Percentiles rank a stretch among this genome's conserved stretches.
Conservation (phyloP, 345 rosid genomes). For the Citrus inodora region DNA sequence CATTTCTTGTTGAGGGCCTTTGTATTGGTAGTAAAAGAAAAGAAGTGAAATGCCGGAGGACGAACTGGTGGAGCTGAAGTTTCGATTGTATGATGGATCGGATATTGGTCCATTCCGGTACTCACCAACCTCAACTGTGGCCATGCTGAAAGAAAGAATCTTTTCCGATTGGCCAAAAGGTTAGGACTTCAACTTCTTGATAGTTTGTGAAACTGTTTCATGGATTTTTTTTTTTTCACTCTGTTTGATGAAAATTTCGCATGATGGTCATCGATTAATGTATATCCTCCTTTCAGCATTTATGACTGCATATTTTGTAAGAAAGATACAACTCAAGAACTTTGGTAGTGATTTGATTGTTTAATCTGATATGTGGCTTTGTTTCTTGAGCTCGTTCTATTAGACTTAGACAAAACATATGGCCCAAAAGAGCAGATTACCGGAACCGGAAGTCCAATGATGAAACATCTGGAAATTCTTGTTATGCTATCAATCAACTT, state of each 20-base stretch:
- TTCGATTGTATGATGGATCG: slow-evolving; percentile 87
- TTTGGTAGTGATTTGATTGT: not conserved
- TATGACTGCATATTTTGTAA: not conserved
- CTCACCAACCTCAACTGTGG: slow-evolving; percentile 70
- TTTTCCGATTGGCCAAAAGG: slow-evolving; percentile 94
- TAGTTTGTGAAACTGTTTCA: not conserved
- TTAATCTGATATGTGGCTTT: not conserved
- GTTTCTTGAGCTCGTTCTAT: not conserved
- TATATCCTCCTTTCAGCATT: not conserved
- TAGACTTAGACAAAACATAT: not conserved
- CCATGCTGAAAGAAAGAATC: slow-evolving; percentile 76
- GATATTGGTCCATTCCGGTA: slow-evolving; percentile 88
- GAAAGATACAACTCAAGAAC: not conserved
- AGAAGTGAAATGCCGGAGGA: slow-evolving; percentile 69
- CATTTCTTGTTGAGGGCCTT: slow-evolving; percentile 1
- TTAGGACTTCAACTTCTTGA: slow-evolving; percentile 10
- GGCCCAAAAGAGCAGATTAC: not conserved
- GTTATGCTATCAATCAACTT: not conserved
- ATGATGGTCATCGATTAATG: not conserved
- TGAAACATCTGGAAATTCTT: not conserved
- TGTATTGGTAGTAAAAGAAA: slow-evolving; percentile 23
- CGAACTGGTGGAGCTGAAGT: slow-evolving; percentile 78
- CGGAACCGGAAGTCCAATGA: not conserved
- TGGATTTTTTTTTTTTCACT: not conserved
- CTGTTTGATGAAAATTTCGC: not conserved